Evolutionary conservation across 139 green algal species (phyloP).

Genomic region (Edaphochlamys debaryana): DNA sequence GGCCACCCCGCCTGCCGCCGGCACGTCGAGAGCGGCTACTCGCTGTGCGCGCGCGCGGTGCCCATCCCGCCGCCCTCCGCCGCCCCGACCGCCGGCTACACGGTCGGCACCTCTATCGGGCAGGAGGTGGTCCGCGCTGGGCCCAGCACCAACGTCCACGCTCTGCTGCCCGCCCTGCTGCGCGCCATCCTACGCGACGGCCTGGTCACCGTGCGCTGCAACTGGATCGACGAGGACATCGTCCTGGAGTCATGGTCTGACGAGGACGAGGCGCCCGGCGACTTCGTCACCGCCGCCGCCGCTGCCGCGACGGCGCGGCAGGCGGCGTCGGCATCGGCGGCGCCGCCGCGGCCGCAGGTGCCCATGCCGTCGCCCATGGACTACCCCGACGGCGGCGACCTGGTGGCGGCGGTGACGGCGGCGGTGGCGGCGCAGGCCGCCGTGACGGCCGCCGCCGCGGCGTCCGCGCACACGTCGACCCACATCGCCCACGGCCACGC

Average conservation of each 20-base stretch:
- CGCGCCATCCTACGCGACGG: slow-evolving; percentile 24
- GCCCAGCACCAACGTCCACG: neutral
- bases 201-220: slow-evolving; percentile 5
- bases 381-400: too few relatives aligned
- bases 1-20: neutral
- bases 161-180: slow-evolving; percentile 25
- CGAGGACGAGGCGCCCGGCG: neutral
- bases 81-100: neutral
- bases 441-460: too few relatives aligned
- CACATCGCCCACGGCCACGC: too few relatives aligned
- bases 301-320: too few relatives aligned
- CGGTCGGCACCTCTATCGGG: neutral
- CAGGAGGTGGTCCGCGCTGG: slow-evolving; percentile 33
- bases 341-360: neutral
- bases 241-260: neutral
- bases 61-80: slow-evolving; percentile 5
- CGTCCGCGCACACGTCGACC: too few relatives aligned
- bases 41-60: slow-evolving; percentile 20
- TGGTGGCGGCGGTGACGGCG: too few relatives aligned
- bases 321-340: too few relatives aligned
- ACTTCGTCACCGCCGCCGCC: too few relatives aligned
- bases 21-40: neutral
- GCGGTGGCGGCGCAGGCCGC: too few relatives aligned
- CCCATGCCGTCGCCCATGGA: neutral
- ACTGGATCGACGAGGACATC: slow-evolving; percentile 28